A percentile compares a stretch with the other conserved stretches of the same genome.
Conservation (phyloP, 257 asterid species). For the Jaltomata sinuosa region DNA sequence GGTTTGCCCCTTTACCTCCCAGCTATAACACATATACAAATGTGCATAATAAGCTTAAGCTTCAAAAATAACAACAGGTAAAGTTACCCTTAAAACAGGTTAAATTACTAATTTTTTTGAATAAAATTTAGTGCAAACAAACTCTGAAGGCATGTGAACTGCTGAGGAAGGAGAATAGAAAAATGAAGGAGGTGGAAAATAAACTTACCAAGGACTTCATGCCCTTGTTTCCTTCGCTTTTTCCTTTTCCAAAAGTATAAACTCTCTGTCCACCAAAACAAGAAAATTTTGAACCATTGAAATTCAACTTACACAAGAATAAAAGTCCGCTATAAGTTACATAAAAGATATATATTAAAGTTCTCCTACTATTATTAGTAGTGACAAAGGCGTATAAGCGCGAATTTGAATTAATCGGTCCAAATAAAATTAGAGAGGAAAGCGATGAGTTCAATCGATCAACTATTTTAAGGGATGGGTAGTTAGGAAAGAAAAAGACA, state of each 20-base stretch:
- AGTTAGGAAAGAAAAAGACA: no score
- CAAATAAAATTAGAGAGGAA: background rate
- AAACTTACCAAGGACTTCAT: conserved; percentile 85
- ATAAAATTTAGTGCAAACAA: background rate
- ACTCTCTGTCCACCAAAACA: conserved; percentile 41
- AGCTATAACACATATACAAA: conserved; percentile 25
- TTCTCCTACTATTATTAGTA: background rate
- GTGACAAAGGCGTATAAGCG: background rate
- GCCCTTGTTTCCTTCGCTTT: conserved; percentile 89
- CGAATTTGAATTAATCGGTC: background rate
- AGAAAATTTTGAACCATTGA: background rate
- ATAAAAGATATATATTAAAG: background rate
- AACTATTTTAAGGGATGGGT: no score
- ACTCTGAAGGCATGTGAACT: background rate
- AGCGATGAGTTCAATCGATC: background rate
- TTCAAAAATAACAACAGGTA: background rate
- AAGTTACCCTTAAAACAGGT: background rate
- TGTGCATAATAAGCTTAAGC: background rate
- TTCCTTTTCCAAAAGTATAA: conserved; percentile 84
- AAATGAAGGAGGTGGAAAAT: background rate
- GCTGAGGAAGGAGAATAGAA: background rate
- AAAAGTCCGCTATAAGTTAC: background rate
- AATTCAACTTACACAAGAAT: background rate
- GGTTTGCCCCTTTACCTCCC: conserved; percentile 99
- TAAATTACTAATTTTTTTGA: no score